These are phyloP conservation scores for Salix exigua DNA, from an alignment of 345 rosid genomes.

Conservation along the genomic window DNA sequence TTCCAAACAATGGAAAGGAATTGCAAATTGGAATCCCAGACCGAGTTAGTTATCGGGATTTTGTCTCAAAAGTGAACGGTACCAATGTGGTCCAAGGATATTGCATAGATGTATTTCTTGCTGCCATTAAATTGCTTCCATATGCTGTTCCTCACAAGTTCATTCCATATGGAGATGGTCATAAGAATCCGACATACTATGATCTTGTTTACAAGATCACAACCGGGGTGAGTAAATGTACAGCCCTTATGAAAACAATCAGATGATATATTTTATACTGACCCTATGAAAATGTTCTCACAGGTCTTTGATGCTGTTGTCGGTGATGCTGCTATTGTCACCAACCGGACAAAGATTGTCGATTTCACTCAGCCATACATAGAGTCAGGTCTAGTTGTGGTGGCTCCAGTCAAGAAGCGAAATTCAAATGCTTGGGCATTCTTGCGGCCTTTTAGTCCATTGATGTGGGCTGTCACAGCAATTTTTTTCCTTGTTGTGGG, in stretches of 20 bases:
- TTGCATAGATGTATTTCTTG: conserved; percentile 67
- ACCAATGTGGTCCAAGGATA: conserved; percentile 61
- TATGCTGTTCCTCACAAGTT: conserved; percentile 72
- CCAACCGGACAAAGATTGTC: conserved; percentile 60
- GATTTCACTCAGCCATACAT: conserved; percentile 89
- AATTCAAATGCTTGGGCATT: conserved; percentile 75
- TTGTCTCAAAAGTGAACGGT: conserved; percentile 48
- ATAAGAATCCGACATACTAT: conserved; percentile 58
- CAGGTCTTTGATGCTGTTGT: conserved; percentile 80
- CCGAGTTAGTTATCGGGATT: conserved; percentile 55
- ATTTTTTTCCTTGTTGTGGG: conserved; percentile 69
- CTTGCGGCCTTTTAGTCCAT: conserved; percentile 67
- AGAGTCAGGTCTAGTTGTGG: conserved; percentile 88
- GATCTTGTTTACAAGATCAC: conserved; percentile 59
- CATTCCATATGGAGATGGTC: conserved; percentile 76
- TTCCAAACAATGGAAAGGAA: conserved; percentile 71
- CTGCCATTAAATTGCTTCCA: conserved; percentile 64
- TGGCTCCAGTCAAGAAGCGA: conserved; percentile 68
- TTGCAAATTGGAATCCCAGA: conserved; percentile 75
- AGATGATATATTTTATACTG: neutral
- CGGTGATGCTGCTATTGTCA: conserved; percentile 70
- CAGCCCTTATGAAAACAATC: neutral
- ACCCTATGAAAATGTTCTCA: conserved; percentile 18
- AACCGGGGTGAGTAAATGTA: conserved; percentile 52
- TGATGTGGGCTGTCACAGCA: conserved; percentile 82